phyloP scores from a whole-genome alignment of 768 basidiomycete species.

The Cystofilobasidium capitatum region DNA sequence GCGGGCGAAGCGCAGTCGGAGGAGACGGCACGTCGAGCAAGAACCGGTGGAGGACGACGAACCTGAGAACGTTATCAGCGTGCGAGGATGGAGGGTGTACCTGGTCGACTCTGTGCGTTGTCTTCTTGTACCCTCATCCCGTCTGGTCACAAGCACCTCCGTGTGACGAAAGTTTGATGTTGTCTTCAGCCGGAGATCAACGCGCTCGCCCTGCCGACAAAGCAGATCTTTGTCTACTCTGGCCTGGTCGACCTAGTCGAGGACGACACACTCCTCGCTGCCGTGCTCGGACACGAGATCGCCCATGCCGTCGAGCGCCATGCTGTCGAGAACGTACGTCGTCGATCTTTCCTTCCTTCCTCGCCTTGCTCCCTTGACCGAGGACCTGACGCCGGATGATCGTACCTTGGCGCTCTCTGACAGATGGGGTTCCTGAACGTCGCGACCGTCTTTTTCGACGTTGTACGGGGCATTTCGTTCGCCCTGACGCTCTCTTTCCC shows the following conservation, averaged over 20 bases:
- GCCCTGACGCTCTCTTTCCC: slow-evolving; percentile 45
- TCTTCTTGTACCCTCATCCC: too few relatives aligned
- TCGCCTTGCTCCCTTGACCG: background rate
- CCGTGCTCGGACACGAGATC: slow-evolving; percentile 44
- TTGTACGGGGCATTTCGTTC: slow-evolving; percentile 42
- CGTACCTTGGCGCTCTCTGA: background rate
- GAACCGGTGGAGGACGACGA: slow-evolving; percentile 34
- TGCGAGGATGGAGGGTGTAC: slow-evolving; percentile 41
- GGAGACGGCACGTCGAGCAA: slow-evolving; percentile 42
- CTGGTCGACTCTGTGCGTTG: slow-evolving; percentile 41
- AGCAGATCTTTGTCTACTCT: slow-evolving; percentile 44
- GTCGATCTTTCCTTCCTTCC: too few relatives aligned
- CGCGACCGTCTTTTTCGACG: slow-evolving; percentile 44
- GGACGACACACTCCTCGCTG: slow-evolving; percentile 43
- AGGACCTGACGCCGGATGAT: background rate
- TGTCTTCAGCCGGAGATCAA: slow-evolving; percentile 39
- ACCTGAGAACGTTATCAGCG: background rate
- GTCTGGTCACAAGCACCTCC: background rate
- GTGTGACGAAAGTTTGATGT: background rate
- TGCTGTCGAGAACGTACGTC: slow-evolving; percentile 44
- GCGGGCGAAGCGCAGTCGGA: slow-evolving; percentile 41
- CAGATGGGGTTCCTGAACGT: slow-evolving; percentile 40
- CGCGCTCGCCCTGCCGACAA: slow-evolving; percentile 43
- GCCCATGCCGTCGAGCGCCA: slow-evolving; percentile 43
- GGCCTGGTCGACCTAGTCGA: slow-evolving; percentile 43